Conservation (phyloP, 257 asterid species). For the Solanum dulcamara region DNA sequence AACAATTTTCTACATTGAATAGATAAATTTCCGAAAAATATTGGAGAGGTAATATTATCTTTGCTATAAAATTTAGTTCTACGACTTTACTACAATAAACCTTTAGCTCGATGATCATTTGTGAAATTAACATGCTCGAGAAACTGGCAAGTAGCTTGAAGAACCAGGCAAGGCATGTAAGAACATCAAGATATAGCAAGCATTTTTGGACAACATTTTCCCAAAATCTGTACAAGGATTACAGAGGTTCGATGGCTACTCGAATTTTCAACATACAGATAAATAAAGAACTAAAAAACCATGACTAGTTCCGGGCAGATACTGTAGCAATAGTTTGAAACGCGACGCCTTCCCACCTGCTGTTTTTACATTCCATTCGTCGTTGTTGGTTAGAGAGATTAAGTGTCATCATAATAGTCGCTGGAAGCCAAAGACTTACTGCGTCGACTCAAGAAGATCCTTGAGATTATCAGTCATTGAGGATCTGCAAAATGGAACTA, state of each 20-base stretch:
- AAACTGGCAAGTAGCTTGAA: background rate
- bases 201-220: background rate
- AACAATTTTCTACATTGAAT: no score
- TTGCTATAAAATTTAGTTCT: background rate
- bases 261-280: background rate
- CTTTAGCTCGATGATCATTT: background rate
- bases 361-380: background rate
- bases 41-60: background rate
- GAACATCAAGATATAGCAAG: background rate
- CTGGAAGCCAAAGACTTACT: background rate
- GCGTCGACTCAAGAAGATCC: conserved; percentile 5
- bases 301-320: background rate
- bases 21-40: no score
- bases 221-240: background rate
- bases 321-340: background rate
- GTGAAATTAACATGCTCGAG: background rate
- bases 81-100: background rate
- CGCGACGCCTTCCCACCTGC: background rate
- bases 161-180: background rate
- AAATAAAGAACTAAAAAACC: background rate
- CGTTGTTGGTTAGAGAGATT: background rate
- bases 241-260: background rate
- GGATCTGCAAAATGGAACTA: conserved; percentile 20
- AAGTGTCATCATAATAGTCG: background rate
- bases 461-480: conserved; percentile 5